phyloP scores from a whole-genome alignment of 2,329 filamentous ascomycete species.

The Trichoderma hamatum region DNA sequence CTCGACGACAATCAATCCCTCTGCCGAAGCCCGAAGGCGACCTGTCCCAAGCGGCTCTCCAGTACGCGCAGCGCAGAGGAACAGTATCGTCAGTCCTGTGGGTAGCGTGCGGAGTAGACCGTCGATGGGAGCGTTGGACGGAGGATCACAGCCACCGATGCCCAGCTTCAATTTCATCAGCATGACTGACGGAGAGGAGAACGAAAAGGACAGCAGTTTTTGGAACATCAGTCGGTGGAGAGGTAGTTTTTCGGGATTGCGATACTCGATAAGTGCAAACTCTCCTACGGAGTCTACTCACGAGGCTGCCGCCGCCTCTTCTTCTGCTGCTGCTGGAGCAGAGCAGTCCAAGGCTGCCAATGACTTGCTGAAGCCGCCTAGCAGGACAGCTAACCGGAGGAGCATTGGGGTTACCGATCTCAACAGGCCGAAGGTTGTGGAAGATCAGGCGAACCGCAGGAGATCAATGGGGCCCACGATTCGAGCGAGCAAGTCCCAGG shows the following conservation, averaged over 20 bases:
- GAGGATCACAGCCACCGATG: constrained; percentile 49
- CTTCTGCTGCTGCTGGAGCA: constrained; percentile 9
- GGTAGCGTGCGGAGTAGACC: constrained; percentile 38
- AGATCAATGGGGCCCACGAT: constrained; percentile 37
- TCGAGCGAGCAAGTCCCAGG: background rate
- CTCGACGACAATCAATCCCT: constrained; percentile 44
- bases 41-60: constrained; percentile 43
- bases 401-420: constrained; percentile 38
- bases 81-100: constrained; percentile 45
- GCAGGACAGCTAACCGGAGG: constrained; percentile 36
- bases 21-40: constrained; percentile 51
- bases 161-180: constrained; percentile 58
- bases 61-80: constrained; percentile 25
- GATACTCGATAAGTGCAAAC: constrained; percentile 35
- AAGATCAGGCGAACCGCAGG: constrained; percentile 35
- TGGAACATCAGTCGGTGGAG: constrained; percentile 63
- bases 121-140: constrained; percentile 34
- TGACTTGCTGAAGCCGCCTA: constrained; percentile 40
- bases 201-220: constrained; percentile 52
- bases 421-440: constrained; percentile 34
- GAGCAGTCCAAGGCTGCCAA: constrained; percentile 44
- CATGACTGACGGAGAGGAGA: constrained; percentile 40
- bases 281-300: constrained; percentile 31
- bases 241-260: constrained; percentile 43
- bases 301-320: constrained; percentile 15